phyloP scores from a whole-genome alignment of 1,139 yeast species.

The Entelexis paramagnoliae region DNA sequence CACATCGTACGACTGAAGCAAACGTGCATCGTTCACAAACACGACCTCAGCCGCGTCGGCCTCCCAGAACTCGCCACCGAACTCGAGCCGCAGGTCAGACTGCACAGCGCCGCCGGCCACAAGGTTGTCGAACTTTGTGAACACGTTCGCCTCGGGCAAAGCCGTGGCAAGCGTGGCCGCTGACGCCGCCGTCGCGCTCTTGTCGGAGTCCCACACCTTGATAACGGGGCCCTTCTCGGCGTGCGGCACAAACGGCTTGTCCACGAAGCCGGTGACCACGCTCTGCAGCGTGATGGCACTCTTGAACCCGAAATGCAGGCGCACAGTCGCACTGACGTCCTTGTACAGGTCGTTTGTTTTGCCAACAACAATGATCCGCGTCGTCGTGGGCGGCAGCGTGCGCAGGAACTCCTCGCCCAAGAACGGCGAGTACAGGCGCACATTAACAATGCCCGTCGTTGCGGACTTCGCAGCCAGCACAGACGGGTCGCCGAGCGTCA shows the following conservation, averaged over 20 bases:
- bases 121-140: conserved; percentile 60
- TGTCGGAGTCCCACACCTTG: conserved; percentile 23
- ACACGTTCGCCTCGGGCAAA: conserved; percentile 51
- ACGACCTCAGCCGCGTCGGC: conserved; percentile 44
- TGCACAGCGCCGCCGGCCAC: conserved; percentile 69
- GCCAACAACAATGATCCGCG: conserved; percentile 55
- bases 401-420: conserved; percentile 52
- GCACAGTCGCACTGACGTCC: conserved; percentile 66
- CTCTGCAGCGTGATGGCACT: conserved; percentile 23
- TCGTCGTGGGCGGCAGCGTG: conserved; percentile 37
- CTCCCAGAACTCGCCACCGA: conserved; percentile 24
- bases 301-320: conserved; percentile 31
- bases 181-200: conserved; percentile 37
- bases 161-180: conserved; percentile 56
- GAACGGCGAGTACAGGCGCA: conserved; percentile 56
- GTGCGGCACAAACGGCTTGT: conserved; percentile 36
- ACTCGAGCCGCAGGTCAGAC: conserved; percentile 49
- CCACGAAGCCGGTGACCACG: conserved; percentile 12
- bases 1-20: conserved; percentile 37
- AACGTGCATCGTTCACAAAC: conserved; percentile 47
- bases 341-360: conserved; percentile 46
- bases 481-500: conserved; percentile 65
- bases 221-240: conserved; percentile 11
- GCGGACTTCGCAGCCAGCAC: conserved; percentile 30
- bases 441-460: conserved; percentile 51